Base-by-base conservation (phyloP, 1,284 basidiomycete genomes). In the Dichomitus squalens region DNA sequence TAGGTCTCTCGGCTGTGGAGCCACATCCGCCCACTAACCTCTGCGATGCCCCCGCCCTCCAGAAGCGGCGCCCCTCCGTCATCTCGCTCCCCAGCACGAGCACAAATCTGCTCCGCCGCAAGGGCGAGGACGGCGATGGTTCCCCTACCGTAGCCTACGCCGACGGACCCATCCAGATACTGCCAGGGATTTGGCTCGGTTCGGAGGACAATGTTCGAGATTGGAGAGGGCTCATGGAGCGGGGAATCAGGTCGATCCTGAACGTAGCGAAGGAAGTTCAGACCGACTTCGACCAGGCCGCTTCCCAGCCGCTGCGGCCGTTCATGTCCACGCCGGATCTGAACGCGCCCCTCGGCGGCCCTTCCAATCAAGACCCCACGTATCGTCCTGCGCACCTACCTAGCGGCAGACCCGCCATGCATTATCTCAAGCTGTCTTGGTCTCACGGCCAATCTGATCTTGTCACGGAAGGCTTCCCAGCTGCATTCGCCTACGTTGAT, bases 191-290 rank as follows among this genome's bases (percentile, higher is more conserved):
- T 52, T 98, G 89, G 85, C 83, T 98, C 7, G 96, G 96, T 55
- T 93, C 93, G 47, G 95, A 98, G 73, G 93, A 96, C 72, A 96
- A 96, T 63, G 92, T 93, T 33, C 83, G 86, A 53, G 88, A 96
- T 72, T 90, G 87, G 83, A 76, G 78, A 41, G 77, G 79, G 47
- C 84, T 96, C 55, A 71, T 83, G n/a, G 81, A 88, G 54, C 81
- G 87, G 35, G 85, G 88, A 51, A 93, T 96, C 71, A 85, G 83
- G 59, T 85, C 89, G 41, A 84, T 98, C 18, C 82, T 98, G 72
- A 98, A 98, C 72, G 96, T 98, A 33, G 96, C 96, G 33, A 96
- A 97, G 75, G 95, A 97, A 74, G 90, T 97, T 58, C 76, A 84
- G 29, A 88, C 88, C 41, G 90, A 92, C 20, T 92, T 93, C 67